Conservation (phyloP, 1,139 yeast species). For the Saccharomyces hybrid region DNA sequence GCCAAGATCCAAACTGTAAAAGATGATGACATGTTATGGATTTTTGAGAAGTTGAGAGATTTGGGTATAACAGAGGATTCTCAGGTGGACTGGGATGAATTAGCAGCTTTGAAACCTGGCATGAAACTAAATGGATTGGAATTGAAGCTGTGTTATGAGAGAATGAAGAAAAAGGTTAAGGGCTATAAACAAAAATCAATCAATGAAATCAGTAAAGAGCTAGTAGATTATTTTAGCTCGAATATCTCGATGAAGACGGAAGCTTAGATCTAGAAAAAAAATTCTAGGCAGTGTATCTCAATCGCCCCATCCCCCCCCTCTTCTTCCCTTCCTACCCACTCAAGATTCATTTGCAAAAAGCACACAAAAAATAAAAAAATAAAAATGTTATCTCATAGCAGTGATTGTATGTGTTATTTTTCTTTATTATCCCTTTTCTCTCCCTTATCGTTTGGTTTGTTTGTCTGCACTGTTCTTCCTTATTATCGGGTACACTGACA, state of each 20-base stretch:
- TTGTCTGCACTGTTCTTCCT: no score
- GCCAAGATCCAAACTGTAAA: conserved; percentile 46
- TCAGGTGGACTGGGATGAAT: conserved; percentile 59
- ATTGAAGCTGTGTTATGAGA: conserved; percentile 40
- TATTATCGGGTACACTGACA: no score
- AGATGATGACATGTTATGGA: conserved; percentile 48
- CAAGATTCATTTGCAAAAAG: no score
- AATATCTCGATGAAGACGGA: conserved; percentile 13
- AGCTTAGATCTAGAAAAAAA: neutral
- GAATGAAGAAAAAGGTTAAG: conserved; percentile 38
- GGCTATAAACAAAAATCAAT: conserved; percentile 37
- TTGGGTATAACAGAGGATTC: conserved; percentile 41
- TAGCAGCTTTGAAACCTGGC: conserved; percentile 41
- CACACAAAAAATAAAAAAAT: neutral
- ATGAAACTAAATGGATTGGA: conserved; percentile 42
- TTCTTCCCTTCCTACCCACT: no score
- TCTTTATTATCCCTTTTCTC: neutral
- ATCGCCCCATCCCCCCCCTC: no score
- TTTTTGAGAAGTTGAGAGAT: conserved; percentile 45
- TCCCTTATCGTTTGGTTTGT: no score
- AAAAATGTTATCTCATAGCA: neutral
- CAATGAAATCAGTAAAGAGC: conserved; percentile 35
- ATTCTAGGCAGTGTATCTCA: no score
- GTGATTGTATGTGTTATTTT: neutral
- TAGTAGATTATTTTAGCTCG: conserved; percentile 21